phyloP scores from a whole-genome alignment of 2,329 filamentous ascomycete species.

The Aspergillus sp. region DNA sequence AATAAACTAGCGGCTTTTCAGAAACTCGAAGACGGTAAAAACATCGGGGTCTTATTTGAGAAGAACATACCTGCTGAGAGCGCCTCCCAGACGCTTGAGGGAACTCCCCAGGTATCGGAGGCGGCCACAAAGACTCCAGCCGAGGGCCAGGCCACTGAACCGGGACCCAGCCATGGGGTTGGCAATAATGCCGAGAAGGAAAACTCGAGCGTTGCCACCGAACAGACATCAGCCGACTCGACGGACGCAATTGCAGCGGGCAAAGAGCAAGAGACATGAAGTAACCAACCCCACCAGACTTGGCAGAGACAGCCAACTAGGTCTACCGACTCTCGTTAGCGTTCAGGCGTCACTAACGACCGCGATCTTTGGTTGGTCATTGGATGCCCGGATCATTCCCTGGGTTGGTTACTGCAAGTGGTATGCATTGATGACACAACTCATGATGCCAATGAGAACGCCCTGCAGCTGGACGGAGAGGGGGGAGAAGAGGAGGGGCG shows the following conservation, averaged over 20 bases:
- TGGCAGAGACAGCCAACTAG: neutral
- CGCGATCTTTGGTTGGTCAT: neutral
- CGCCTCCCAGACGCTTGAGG: slow-evolving; percentile 18
- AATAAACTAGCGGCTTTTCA: slow-evolving; percentile 77
- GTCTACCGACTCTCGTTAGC: slow-evolving; percentile 8
- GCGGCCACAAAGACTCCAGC: slow-evolving; percentile 17
- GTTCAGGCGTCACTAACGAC: neutral
- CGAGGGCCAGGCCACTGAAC: slow-evolving; percentile 10
- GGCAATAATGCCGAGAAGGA: slow-evolving; percentile 9
- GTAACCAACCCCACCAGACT: neutral
- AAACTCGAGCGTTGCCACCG: slow-evolving; percentile 5
- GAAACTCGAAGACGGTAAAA: slow-evolving; percentile 80
- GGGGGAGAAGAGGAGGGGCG: too few relatives aligned
- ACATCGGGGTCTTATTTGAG: slow-evolving; percentile 55
- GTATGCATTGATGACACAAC: slow-evolving; percentile 12
- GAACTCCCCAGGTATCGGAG: slow-evolving; percentile 22
- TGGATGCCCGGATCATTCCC: too few relatives aligned
- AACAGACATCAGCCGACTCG: slow-evolving; percentile 9
- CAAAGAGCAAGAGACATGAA: slow-evolving; percentile 15
- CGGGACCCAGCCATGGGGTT: slow-evolving; percentile 6
- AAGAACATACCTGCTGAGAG: slow-evolving; percentile 18
- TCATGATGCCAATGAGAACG: slow-evolving; percentile 9
- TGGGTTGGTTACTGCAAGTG: slow-evolving; percentile 1
- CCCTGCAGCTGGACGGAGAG: slow-evolving; percentile 4
- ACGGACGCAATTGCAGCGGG: slow-evolving; percentile 10